A percentile compares a stretch with the other conserved stretches of the same genome.
These are phyloP conservation scores for Aleurites moluccanus DNA, from an alignment of 441 rosid species.

Conservation along the genomic window DNA sequence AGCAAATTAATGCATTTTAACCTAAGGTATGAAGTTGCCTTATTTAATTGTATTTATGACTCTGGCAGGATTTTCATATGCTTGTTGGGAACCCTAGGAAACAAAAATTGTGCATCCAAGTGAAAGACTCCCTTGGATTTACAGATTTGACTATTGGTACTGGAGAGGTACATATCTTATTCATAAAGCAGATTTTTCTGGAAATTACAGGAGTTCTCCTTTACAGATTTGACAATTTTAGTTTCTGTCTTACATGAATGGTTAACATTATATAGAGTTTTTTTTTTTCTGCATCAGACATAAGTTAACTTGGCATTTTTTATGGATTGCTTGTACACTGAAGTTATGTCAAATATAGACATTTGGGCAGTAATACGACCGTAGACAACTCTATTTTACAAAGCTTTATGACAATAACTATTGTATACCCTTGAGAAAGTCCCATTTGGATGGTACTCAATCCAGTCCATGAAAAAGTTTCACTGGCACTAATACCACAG, in stretches of 20 bases:
- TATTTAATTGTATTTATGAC: conserved; percentile 15
- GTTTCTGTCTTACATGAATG: not conserved
- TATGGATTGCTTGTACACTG: not conserved
- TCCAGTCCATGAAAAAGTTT: no score
- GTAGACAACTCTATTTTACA: not conserved
- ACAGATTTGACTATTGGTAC: conserved; percentile 67
- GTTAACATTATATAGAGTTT: not conserved
- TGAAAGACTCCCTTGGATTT: conserved; percentile 87
- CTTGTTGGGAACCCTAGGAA: conserved; percentile 86
- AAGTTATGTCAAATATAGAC: no score
- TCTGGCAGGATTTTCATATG: conserved; percentile 92
- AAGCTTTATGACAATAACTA: not conserved
- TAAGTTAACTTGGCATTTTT: not conserved
- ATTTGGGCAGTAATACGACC: no score
- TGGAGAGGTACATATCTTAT: conserved; percentile 64
- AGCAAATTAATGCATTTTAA: conserved; percentile 16
- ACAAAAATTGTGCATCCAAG: conserved; percentile 73
- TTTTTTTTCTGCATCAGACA: not conserved
- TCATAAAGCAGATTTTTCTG: not conserved
- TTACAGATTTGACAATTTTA: not conserved
- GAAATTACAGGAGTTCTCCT: not conserved
- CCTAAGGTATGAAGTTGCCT: conserved; percentile 10
- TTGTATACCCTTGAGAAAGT: no score
- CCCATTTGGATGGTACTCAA: no score
- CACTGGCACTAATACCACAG: no score